Base-by-base conservation (phyloP, 306 rosid species). In the Citrullus mucosospermus region DNA sequence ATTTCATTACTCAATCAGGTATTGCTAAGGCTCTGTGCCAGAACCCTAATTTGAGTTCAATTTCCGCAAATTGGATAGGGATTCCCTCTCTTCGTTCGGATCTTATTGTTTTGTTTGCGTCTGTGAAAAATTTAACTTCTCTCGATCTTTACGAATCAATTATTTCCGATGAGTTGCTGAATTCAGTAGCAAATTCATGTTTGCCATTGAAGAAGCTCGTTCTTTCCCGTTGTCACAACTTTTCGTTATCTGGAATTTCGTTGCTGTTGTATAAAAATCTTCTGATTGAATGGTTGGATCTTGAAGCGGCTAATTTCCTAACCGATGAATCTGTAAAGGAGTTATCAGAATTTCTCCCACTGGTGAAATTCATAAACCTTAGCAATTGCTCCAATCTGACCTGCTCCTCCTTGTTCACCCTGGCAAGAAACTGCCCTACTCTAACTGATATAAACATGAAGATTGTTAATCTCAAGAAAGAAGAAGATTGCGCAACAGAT, bases 151-250 rank as follows among this genome's bases (percentile, higher is more conserved):
- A 79, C 1, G 20, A 6, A 8, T 84, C 82, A 0, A 3, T 14
- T 56, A 74, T 93, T 63, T 75, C 91, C 11, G 89, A 91, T 78
- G 87, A 85, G 41, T 75, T 88, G 67, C 91, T 93, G 3, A 60
- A 51, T 43, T 77, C 78, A 15, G 39, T 93, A 3, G 92, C 90
- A 9, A 88, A 80, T 70, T 83, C 84, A 55, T 43, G 79, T 79
- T 85, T 88, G 63, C 91, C 97, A 53, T 20, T 91, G 81, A 87
- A 75, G 76, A 90, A 87, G 81, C 87, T 93, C 38, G 66, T 79
- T 39, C 88, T 91, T 17, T 73, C 75, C 16, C 18, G 50, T 10
- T 88, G 89, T 28, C 3, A 9, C 16, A 53, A 67, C 44, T 90
- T 76, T 62, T 84, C 83, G 41, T 86, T 59, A 43, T 38, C 61